These are phyloP conservation scores for Raphidocelis subcapitata DNA, from an alignment of 139 green algal species.

Conservation along the genomic window DNA sequence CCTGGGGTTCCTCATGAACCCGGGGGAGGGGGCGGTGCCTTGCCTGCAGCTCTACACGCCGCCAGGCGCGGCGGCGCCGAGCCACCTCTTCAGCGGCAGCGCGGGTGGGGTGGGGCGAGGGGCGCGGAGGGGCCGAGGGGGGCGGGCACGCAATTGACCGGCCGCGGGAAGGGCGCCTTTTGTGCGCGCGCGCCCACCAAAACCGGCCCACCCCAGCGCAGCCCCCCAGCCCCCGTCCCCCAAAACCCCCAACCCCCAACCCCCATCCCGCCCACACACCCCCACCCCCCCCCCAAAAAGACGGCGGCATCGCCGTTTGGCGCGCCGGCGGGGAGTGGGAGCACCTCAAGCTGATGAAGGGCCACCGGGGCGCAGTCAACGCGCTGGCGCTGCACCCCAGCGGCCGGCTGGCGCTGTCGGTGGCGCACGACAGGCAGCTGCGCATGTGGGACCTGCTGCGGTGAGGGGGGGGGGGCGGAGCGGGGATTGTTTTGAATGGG, in stretches of 20 bases:
- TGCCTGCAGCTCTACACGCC: conserved; percentile 66
- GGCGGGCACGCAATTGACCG: no score
- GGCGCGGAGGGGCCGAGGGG: no score
- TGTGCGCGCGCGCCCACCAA: no score
- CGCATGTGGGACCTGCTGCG: conserved; percentile 82
- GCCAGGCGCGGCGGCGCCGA: conserved; percentile 31
- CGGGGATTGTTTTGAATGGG: no score
- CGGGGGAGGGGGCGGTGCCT: conserved; percentile 74
- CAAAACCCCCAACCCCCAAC: no score
- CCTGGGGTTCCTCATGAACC: conserved; percentile 83
- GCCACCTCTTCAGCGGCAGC: conserved; percentile 80
- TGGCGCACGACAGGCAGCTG: conserved; percentile 43
- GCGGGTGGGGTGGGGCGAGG: conserved; percentile 11
- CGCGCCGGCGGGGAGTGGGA: conserved; percentile 66
- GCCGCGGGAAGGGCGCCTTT: no score
- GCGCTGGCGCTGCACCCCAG: conserved; percentile 68
- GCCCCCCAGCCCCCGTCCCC: no score
- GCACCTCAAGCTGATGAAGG: conserved; percentile 69
- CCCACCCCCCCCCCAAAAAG: conserved; percentile 4
- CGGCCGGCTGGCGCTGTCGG: conserved; percentile 74
- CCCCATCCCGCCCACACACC: no score
- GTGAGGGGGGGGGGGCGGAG: conserved; percentile 41
- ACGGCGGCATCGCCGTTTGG: conserved; percentile 82
- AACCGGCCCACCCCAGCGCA: no score
- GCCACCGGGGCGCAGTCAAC: conserved; percentile 57